Percentiles rank a stretch among this genome's conserved stretches.
These are phyloP conservation scores for Suillus decipiens DNA, from an alignment of 768 basidiomycete species.

Conservation along the genomic window DNA sequence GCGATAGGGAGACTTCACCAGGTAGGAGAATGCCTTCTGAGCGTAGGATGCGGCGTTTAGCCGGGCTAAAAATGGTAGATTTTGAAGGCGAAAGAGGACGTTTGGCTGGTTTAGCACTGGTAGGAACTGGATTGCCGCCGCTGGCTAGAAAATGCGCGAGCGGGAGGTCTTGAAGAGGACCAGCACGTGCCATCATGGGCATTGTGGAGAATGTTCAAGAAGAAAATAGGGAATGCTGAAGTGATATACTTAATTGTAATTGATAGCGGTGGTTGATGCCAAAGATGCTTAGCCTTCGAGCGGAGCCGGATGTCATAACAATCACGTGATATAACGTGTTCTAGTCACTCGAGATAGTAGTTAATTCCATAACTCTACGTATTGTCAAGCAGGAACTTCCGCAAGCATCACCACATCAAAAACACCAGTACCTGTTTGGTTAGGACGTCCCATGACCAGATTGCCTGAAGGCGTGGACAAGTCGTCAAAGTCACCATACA, in stretches of 20 bases:
- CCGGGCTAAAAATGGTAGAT: conserved; percentile 53
- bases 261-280: conserved; percentile 12
- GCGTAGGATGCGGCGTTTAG: conserved; percentile 67
- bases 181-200: conserved; percentile 32
- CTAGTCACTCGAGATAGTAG: conserved; percentile 9
- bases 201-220: conserved; percentile 13
- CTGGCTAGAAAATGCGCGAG: conserved; percentile 53
- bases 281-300: background rate
- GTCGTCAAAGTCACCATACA: conserved; percentile 95
- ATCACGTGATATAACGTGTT: conserved; percentile 13
- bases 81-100: conserved; percentile 62
- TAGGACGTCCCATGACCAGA: conserved; percentile 88
- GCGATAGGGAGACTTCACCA: background rate
- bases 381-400: conserved; percentile 25
- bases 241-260: conserved; percentile 11
- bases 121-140: conserved; percentile 31
- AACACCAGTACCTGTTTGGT: conserved; percentile 88
- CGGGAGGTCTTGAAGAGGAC: conserved; percentile 64
- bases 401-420: conserved; percentile 82
- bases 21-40: conserved; percentile 51
- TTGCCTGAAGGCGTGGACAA: conserved; percentile 87
- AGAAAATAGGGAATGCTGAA: conserved; percentile 7
- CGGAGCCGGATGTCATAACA: conserved; percentile 19
- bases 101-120: conserved; percentile 46
- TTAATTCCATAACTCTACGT: background rate